A percentile compares a stretch with the other conserved stretches of the same genome.
Evolutionary conservation across 2,329 filamentous ascomycete species (phyloP).

Genomic region (Claviceps maximensis): DNA sequence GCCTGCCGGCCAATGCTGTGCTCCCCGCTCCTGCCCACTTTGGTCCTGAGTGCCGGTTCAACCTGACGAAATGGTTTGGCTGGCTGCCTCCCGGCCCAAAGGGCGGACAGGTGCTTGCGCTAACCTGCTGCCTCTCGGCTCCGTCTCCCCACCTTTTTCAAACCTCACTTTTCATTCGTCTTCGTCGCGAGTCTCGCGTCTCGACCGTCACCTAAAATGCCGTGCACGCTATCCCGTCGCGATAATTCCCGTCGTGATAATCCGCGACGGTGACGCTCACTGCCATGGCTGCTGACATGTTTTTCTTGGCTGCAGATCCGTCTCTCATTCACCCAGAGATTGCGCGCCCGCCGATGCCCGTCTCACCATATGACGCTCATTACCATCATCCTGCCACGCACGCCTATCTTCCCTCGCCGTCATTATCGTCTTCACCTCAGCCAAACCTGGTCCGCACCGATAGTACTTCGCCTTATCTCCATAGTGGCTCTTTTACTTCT

Average conservation of each 20-base stretch:
- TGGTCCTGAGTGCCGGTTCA: neutral
- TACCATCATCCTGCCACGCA: slow-evolving; percentile 31
- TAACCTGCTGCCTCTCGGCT: neutral
- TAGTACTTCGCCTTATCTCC: slow-evolving; percentile 55
- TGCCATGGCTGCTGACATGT: slow-evolving; percentile 21
- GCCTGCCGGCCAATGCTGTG: neutral
- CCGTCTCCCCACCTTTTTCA: neutral
- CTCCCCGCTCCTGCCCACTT: neutral
- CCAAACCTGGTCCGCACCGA: slow-evolving; percentile 34
- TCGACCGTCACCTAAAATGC: neutral
- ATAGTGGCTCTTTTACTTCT: slow-evolving; percentile 38
- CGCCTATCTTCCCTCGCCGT: slow-evolving; percentile 48
- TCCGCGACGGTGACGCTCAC: neutral
- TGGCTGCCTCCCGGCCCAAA: neutral
- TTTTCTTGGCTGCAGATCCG: slow-evolving; percentile 30
- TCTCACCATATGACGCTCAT: slow-evolving; percentile 32
- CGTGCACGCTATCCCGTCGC: neutral
- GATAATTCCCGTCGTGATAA: too few species aligned
- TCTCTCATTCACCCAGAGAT: slow-evolving; percentile 44
- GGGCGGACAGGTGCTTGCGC: neutral
- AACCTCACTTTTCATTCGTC: neutral
- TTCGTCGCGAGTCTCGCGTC: neutral
- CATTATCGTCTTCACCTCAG: slow-evolving; percentile 39
- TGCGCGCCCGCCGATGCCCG: slow-evolving; percentile 31
- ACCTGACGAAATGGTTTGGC: neutral